Conservation (phyloP, 805 yeast genomes). For the Metschnikowia dekortorum region DNA sequence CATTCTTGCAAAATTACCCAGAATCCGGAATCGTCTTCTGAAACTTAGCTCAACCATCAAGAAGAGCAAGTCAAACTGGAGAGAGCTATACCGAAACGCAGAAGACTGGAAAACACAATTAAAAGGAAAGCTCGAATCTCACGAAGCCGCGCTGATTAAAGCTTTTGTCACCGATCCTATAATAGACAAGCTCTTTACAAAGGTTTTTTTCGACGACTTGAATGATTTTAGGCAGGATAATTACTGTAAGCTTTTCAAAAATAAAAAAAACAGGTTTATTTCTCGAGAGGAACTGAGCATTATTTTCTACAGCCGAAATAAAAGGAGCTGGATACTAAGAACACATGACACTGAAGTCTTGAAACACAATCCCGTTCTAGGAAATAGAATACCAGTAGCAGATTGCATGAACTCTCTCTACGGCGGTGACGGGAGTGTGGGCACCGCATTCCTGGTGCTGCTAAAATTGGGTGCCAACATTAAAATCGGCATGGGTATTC, state of each 20-base stretch:
- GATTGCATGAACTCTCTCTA: slow-evolving; percentile 10
- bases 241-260: slow-evolving; percentile 1
- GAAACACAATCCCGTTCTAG: neutral
- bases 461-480: slow-evolving; percentile 4
- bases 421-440: slow-evolving; percentile 11
- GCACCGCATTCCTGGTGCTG: slow-evolving; percentile 6
- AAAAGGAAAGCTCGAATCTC: neutral
- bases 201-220: neutral
- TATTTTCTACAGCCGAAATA: slow-evolving; percentile 3
- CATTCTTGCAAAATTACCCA: neutral
- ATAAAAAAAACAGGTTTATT: neutral
- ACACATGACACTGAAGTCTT: neutral
- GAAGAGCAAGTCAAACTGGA: neutral
- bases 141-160: neutral
- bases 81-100: neutral
- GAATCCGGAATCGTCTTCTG: neutral
- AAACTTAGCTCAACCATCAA: neutral
- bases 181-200: neutral
- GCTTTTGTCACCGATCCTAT: neutral
- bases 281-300: slow-evolving; percentile 7
- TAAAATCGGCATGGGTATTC: slow-evolving; percentile 1
- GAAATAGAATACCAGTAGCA: slow-evolving; percentile 7
- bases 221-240: neutral
- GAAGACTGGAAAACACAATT: neutral
- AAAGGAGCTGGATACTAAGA: slow-evolving; percentile 8